Evolutionary conservation across 768 basidiomycete genomes (phyloP), one percentile per base, ranked within the genome.

Genomic region (Candolleomyces aberdarensis): DNA sequence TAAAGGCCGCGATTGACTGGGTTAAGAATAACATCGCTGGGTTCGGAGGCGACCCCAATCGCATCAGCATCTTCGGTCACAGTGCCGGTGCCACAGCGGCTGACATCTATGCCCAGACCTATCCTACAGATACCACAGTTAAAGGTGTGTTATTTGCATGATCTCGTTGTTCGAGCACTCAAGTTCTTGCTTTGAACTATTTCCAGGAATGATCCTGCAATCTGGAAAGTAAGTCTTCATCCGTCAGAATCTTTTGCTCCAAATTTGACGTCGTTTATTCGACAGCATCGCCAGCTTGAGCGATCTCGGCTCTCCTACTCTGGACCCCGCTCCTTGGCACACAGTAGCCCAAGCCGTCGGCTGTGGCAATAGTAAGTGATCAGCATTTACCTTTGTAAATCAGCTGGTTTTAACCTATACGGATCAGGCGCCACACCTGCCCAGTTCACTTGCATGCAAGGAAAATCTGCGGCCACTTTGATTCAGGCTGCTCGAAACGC

Each of bases 1-100:
- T 72, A 3, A 70, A 75, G 19, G 73, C 76, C n/a, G 80, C 74
- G n/a, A 72, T 82, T 7, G 63, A 80, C 62, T 82, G 80, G 82
- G 74, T 82, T 4, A 74, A 78, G 47, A 69, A 75, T 52, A 80
- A 83, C 63, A 83, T 83, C 53, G 75, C 71, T n/a, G 71, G 66
- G 9, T 83, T 83, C 55, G 76, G 76, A 31, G 76, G 76, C 20
- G 76, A 77, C 63, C 76, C 75, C 5, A 65, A 72, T 5, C 71
- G 81, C 56, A 70, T 78, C 36, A 67, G 67, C 14, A 50, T 78
- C 17, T 76, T 74, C 49, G 77, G 77, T 8, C 71, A 77, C 57
- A 76, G 75, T 60, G 76, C 77, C 26, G 77, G 76, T 3, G 73
- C 69, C 51, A 67, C 65, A 9, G 70, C 74, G 3, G 69, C 68